phyloP scores from a whole-genome alignment of 495 filamentous ascomycete species.

The Annulohypoxylon nitens region DNA sequence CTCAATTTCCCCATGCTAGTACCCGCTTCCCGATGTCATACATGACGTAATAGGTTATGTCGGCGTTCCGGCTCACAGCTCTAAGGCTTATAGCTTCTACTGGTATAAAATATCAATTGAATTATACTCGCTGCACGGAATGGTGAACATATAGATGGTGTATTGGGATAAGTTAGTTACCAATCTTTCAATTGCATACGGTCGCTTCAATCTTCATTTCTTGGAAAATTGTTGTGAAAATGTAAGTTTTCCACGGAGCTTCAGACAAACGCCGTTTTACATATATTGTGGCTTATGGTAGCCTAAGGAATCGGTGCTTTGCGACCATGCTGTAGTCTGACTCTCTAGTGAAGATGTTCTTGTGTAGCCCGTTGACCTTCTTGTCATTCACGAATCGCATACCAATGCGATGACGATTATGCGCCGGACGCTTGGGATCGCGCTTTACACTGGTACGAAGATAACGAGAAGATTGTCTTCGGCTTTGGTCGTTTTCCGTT shows the following conservation, averaged over 20 bases:
- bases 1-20: neutral
- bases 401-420: constrained; percentile 43
- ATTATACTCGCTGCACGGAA: neutral
- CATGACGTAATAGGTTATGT: constrained; percentile 26
- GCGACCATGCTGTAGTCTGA: neutral
- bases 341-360: neutral
- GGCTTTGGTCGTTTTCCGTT: neutral
- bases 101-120: neutral
- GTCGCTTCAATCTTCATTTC: neutral
- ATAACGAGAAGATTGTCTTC: neutral
- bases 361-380: neutral
- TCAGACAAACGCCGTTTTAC: neutral
- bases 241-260: neutral
- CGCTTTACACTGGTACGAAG: constrained; percentile 57
- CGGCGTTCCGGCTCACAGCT: neutral
- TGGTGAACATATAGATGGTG: neutral
- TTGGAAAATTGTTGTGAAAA: neutral
- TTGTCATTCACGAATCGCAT: neutral
- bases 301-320: neutral
- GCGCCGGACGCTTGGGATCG: constrained; percentile 71
- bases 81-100: neutral
- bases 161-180: neutral
- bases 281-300: neutral
- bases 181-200: neutral
- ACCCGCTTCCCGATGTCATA: neutral